Evolutionary conservation across 2,329 filamentous ascomycete genomes (phyloP), one percentile per base, ranked within the genome.

Genomic region (Chaetomiaceae sp.): DNA sequence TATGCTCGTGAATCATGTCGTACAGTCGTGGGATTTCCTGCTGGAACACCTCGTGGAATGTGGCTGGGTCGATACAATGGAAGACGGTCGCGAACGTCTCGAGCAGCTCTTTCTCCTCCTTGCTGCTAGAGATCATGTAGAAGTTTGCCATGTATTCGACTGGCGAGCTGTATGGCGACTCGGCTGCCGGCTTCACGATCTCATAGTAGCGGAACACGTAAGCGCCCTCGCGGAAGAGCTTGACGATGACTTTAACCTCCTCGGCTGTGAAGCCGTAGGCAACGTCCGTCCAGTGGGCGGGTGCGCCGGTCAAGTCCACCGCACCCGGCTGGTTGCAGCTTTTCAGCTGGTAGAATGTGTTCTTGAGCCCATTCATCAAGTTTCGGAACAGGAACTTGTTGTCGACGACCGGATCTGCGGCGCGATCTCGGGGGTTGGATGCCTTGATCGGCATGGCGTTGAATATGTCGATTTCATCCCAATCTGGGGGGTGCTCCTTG

Each of bases 371-470:
- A 62, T 95, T 95, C 74, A 99, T 87, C 6, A 99, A 75, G 60
- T 96, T 99, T 69, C 91, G 91, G 74, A 99, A 99, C 4, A 99
- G 74, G 62, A 99, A 97, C 65, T 97, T 96, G 75, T 99, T 99
- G 69, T 99, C 95, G 3, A 85, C 84, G 14, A 99, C 90, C 0
- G 94, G 92, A 65, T 97, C 91, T 13, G 87, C 85, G 52, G 87
- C 90, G 55, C 92, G 81, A 60, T 99, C 94, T 43, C 91, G 84
- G 7, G 90, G 89, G 64, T 94, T 96, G 0, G 89, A 89, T 0
- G 90, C 94, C 72, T 95, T 96, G 72, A 99, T 97, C 0, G 94
- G 95, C 65, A 92, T 94, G 2, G 94, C 94, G 40, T 82, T 88
- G 72, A 97, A 99, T 43, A 99, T 96, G 69, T 99, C 95, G 36